phyloP scores from a whole-genome alignment of 257 asterid genomes.

The Salvia rosmarinus region DNA sequence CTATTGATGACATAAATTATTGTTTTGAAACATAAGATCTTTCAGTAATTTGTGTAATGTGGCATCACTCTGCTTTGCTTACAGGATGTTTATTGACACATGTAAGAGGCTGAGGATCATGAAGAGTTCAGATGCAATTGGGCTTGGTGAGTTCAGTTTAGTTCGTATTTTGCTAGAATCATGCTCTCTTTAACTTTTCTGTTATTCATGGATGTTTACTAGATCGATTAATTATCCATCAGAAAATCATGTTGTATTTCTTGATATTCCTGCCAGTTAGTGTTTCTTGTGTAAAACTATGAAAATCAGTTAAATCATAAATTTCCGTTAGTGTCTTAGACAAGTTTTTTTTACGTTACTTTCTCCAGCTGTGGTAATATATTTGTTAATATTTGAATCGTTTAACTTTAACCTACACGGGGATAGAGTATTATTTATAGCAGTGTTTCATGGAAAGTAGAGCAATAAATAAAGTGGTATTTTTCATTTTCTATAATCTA shows the following conservation, averaged over 20 bases:
- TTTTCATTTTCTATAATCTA: slow-evolving; percentile 4
- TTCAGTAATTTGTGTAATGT: background rate
- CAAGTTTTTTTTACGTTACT: background rate
- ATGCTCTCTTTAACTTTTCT: background rate
- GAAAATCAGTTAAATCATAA: slow-evolving; percentile 8
- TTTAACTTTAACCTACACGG: background rate
- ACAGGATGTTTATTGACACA: slow-evolving; percentile 36
- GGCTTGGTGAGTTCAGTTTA: slow-evolving; percentile 30
- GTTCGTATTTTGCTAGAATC: background rate
- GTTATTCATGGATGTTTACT: background rate
- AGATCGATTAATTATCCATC: background rate
- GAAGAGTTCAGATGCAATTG: slow-evolving; percentile 41
- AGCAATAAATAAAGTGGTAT: background rate
- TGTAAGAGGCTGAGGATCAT: slow-evolving; percentile 43
- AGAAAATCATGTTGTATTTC: background rate
- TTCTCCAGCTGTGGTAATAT: background rate
- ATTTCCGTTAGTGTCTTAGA: background rate
- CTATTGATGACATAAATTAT: background rate
- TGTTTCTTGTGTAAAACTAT: background rate
- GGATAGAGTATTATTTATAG: background rate
- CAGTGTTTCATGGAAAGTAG: background rate
- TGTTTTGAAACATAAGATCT: background rate
- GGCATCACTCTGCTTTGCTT: slow-evolving; percentile 1
- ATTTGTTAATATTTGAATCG: background rate
- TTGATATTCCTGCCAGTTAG: background rate